Base-by-base conservation (phyloP, 2,329 filamentous ascomycete genomes). In the Fusarium sp. region DNA sequence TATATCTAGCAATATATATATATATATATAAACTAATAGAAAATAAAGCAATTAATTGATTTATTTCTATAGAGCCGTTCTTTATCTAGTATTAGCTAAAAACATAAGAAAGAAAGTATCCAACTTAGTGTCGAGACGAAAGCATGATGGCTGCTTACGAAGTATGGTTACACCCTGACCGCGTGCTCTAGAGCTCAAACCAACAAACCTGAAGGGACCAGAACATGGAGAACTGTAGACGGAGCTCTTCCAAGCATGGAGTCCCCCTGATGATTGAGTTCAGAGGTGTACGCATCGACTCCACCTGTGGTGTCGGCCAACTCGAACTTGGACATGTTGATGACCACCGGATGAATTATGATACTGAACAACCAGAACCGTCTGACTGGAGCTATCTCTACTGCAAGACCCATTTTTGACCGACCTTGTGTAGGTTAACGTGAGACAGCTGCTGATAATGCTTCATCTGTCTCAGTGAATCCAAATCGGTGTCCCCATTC, bases 241-340 rank as follows among this genome's bases (percentile, higher is more conserved):
- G 5, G 24, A 45, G 5, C 8, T 26, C 12, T 14, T 14, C 2
- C 4, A 7, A 7, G 18, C 2, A 45, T 26, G 12, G 17, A 20
- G 24, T 2, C 3, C 2, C 24, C 44, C 2, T 20, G 24, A 10
- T 26, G 42, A 1, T 10, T 20, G 17, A 20, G 44, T 26, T 45
- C 6, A 45, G 5, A 26, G 5, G 5, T 7, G 4, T 26, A 10
- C 5, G 26, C 0, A 7, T 45, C 1, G 5, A 26, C 24, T 10
- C 5, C 12, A 26, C 8, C 24, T 4, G 44, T 26, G 4, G 17
- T 14, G 7, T 45, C 7, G 12, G 7, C 7, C 7, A 20, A 33
- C 33, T 33, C 33, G 33, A 7, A 26, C 12, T 10, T 10, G 1
- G 24, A 45, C 12, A 20, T 20, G 4, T 28, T 20, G 2, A 28